Evolutionary conservation across 768 basidiomycete genomes (phyloP).

Genomic region (Coprinopsis cinerea): DNA sequence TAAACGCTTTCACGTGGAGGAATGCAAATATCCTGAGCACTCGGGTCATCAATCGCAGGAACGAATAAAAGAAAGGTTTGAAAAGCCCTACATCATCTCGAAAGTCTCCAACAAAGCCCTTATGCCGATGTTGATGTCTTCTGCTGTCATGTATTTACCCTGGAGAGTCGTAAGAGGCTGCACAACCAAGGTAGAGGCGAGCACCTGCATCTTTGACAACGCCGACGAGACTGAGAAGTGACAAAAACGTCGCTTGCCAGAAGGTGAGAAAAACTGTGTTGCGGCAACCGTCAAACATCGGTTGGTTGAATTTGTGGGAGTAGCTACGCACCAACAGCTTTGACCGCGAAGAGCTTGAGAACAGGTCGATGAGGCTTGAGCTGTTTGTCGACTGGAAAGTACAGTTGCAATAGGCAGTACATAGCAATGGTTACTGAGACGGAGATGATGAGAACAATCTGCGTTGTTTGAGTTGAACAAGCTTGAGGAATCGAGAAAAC

Average conservation of each 20-base stretch:
- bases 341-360: constrained; percentile 65
- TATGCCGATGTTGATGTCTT: constrained; percentile 67
- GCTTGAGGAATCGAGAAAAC: not conserved
- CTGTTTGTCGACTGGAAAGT: constrained; percentile 46
- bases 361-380: constrained; percentile 57
- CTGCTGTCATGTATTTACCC: constrained; percentile 67
- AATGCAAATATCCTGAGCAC: constrained; percentile 53
- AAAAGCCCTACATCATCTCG: constrained; percentile 61
- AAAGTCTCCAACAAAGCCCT: constrained; percentile 63
- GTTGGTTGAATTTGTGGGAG: not conserved
- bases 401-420: constrained; percentile 74
- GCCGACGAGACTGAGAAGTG: constrained; percentile 48
- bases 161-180: constrained; percentile 14
- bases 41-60: constrained; percentile 9
- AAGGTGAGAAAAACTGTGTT: constrained; percentile 63
- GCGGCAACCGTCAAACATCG: no score
- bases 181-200: not conserved
- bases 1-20: constrained; percentile 67
- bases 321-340: constrained; percentile 53
- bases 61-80: constrained; percentile 4
- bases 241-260: constrained; percentile 66
- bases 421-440: constrained; percentile 71
- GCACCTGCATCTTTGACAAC: constrained; percentile 56
- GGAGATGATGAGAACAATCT: constrained; percentile 60
- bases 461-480: not conserved